Percentiles rank a stretch among this genome's conserved stretches.
Evolutionary conservation across 2,329 filamentous ascomycete species (phyloP).

Genomic region (Fusarium nurragi): DNA sequence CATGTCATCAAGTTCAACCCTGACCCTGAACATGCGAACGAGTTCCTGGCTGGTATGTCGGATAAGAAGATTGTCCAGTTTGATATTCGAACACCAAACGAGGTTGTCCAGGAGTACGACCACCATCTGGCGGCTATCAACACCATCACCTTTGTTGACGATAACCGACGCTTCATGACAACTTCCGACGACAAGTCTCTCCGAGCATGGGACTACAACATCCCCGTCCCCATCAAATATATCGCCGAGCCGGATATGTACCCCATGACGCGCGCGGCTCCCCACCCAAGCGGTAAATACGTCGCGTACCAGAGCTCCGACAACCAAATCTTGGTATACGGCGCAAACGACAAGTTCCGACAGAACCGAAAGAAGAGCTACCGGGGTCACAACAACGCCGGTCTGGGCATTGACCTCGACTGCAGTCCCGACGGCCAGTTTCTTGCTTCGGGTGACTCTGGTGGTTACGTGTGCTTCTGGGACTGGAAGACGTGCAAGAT

Average conservation of each 20-base stretch:
- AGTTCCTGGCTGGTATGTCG: constrained; percentile 96
- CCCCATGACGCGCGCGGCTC: constrained; percentile 84
- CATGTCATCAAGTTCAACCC: constrained; percentile 97
- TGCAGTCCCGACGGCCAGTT: constrained; percentile 94
- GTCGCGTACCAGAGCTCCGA: constrained; percentile 93
- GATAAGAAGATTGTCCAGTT: constrained; percentile 99
- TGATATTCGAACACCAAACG: constrained; percentile 79
- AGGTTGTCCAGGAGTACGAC: constrained; percentile 96
- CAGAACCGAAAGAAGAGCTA: constrained; percentile 98
- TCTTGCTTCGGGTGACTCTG: constrained; percentile 85
- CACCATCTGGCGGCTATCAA: constrained; percentile 98
- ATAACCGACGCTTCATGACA: constrained; percentile 94
- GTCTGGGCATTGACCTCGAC: constrained; percentile 89
- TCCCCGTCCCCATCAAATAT: constrained; percentile 98
- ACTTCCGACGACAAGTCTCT: constrained; percentile 97
- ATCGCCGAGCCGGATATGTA: constrained; percentile 99
- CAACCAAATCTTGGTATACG: constrained; percentile 97
- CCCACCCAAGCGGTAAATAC: constrained; percentile 91
- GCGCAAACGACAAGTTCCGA: constrained; percentile 92
- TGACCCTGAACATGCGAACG: constrained; percentile 76
- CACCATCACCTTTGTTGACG: constrained; percentile 95
- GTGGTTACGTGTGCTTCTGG: constrained; percentile 94
- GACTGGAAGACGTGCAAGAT: constrained; percentile 99
- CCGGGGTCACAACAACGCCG: constrained; percentile 94
- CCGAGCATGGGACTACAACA: constrained; percentile 97